Conservation (phyloP, 2,329 filamentous ascomycete species). For the Chaetoscypha palmicola region DNA sequence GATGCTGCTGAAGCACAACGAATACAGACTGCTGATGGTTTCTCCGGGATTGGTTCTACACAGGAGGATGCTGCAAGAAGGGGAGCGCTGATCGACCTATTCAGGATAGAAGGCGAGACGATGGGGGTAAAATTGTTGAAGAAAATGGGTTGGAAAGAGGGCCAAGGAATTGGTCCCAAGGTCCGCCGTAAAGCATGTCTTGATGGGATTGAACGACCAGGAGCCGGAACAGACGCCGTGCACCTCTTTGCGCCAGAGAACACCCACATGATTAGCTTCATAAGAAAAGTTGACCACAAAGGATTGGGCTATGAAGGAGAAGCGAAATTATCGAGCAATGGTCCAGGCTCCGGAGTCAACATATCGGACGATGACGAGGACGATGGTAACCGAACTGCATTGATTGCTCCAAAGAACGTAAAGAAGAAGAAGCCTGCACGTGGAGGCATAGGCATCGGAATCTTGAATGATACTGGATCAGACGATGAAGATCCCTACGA, state of each 20-base stretch:
- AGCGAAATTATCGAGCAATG: slow-evolving; percentile 38
- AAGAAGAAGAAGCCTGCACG: slow-evolving; percentile 47
- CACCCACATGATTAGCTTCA: slow-evolving; percentile 58
- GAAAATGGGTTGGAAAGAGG: slow-evolving; percentile 93
- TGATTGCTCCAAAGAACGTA: slow-evolving; percentile 15
- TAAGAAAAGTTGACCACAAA: slow-evolving; percentile 59
- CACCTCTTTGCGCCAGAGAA: slow-evolving; percentile 86
- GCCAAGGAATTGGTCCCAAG: slow-evolving; percentile 87
- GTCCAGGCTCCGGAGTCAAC: slow-evolving; percentile 25
- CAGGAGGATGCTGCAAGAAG: slow-evolving; percentile 45
- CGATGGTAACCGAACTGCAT: slow-evolving; percentile 31
- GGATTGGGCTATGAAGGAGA: slow-evolving; percentile 64
- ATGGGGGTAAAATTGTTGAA: slow-evolving; percentile 80
- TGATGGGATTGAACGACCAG: slow-evolving; percentile 42
- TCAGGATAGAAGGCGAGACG: slow-evolving; percentile 68
- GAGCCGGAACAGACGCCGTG: slow-evolving; percentile 35
- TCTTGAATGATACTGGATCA: slow-evolving; percentile 87
- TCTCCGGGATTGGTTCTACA: slow-evolving; percentile 68
- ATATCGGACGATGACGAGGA: slow-evolving; percentile 42
- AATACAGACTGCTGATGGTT: slow-evolving; percentile 65
- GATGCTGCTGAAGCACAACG: slow-evolving; percentile 74
- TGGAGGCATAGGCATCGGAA: slow-evolving; percentile 76
- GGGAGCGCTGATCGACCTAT: slow-evolving; percentile 60
- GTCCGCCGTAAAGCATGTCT: slow-evolving; percentile 67
- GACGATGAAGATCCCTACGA: slow-evolving; percentile 95